These are phyloP conservation scores for Rhytidiadelphus loreus DNA, from an alignment of 225 moss, liverwort and hornwort genomes.

Conservation along the genomic window DNA sequence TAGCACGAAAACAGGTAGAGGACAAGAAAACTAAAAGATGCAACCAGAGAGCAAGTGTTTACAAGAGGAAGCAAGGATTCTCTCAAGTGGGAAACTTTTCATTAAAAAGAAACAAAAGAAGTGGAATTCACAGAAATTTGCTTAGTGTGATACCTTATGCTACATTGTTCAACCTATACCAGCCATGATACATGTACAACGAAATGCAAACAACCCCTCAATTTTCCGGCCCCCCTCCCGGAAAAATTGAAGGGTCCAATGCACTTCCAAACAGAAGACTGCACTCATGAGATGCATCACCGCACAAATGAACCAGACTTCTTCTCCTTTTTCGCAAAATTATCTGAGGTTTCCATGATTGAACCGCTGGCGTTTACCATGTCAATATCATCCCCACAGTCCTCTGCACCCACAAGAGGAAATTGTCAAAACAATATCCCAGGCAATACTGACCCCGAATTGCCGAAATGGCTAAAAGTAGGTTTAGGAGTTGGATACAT, in stretches of 20 bases:
- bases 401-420: slow-evolving; percentile 6
- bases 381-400: slow-evolving; percentile 49
- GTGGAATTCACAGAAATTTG: slow-evolving; percentile 6
- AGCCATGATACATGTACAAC: slow-evolving; percentile 46
- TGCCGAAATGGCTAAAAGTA: background rate
- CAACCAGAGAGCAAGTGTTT: background rate
- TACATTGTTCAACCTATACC: slow-evolving; percentile 42
- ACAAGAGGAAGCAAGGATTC: background rate
- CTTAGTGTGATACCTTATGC: slow-evolving; percentile 20
- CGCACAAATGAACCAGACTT: slow-evolving; percentile 59
- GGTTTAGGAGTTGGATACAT: background rate
- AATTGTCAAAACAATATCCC: background rate
- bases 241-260: background rate
- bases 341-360: slow-evolving; percentile 58
- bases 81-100: slow-evolving; percentile 25
- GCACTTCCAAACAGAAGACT: slow-evolving; percentile 7
- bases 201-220: slow-evolving; percentile 10
- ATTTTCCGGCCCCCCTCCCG: background rate
- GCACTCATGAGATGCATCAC: slow-evolving; percentile 2
- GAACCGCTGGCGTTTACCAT: slow-evolving; percentile 51
- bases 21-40: background rate
- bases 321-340: slow-evolving; percentile 66
- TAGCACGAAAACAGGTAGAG: background rate
- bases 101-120: background rate
- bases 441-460: background rate